Evolutionary conservation across 208 protist genomes (phyloP), one percentile per base, ranked within the genome.

Genomic region (Jaenimonas drosophilae): DNA sequence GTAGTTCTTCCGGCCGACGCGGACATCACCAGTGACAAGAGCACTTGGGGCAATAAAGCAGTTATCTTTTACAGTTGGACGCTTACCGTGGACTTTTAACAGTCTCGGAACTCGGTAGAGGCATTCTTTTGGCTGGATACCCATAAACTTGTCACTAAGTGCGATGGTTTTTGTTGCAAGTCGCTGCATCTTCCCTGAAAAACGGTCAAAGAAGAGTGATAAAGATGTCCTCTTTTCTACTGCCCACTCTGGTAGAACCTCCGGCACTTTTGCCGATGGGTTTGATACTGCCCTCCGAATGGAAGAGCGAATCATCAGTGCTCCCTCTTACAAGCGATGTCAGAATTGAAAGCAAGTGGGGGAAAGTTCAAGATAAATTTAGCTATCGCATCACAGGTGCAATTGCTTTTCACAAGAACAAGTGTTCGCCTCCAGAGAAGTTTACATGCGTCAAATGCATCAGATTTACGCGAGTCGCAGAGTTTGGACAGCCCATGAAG

Each of bases 11-110:
- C 85, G 58, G 1, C 80, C 85, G 29, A 94, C 60, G 37, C 79
- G 76, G 16, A 94, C 85, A 50, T 94, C 80, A 26, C 85, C 85
- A 1, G 75, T 76, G 0, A 94, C 49, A 31, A 94, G 48, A 0
- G 85, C 85, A 48, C 78, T 88, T 20, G 85, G 85, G 2, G 85
- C 85, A 49, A 94, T 80, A 51, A 94, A 88, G 19, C 80, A 84
- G 60, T 94, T 94, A 57, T 94, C 85, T 69, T 76, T 83, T 12
- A 94, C 78, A 7, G 68, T 72, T 14, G 85, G 80, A 17, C 80
- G 63, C 21, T 77, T 74, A 27, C 73, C 80, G 39, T 59, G 67
- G 30, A 94, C 77, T 30, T 63, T 60, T 20, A 94, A 53, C 12
- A 94, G 64, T 5, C 85, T 66, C 33, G 80, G 85, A 66, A 88